Evolutionary conservation across 78 protist species (phyloP).

Genomic region (Protostelium mycophagum): DNA sequence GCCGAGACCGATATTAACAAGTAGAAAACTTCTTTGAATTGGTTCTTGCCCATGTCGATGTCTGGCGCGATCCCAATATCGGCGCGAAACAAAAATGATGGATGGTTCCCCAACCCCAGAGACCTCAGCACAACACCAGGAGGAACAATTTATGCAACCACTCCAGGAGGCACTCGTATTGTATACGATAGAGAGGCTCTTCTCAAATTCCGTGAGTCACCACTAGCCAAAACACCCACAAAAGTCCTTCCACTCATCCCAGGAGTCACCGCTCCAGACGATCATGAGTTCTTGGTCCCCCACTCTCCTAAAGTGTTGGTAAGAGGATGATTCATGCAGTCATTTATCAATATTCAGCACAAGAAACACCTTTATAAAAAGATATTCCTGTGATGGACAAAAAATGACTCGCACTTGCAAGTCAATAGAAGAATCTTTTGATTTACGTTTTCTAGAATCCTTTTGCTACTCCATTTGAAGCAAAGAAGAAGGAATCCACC

Average conservation of each 20-base stretch:
- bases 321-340: background rate
- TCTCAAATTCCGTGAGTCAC: conserved; percentile 54
- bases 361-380: background rate
- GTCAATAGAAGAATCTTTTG: background rate
- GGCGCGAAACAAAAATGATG: background rate
- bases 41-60: no score
- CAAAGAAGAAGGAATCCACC: background rate
- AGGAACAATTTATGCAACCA: conserved; percentile 64
- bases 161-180: conserved; percentile 69
- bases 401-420: background rate
- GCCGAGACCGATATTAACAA: background rate
- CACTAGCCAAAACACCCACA: conserved; percentile 56
- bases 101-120: background rate
- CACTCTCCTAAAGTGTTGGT: background rate
- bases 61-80: background rate
- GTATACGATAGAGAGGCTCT: conserved; percentile 50
- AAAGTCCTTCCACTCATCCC: background rate
- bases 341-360: background rate
- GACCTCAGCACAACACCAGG: conserved; percentile 42
- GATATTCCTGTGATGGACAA: no score
- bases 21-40: background rate
- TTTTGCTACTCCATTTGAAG: background rate
- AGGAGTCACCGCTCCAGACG: background rate
- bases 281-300: background rate
- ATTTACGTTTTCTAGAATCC: background rate